Evolutionary conservation across 805 yeast species (phyloP), one percentile per base, ranked within the genome.

Genomic region (Lachancea nothofagi): DNA sequence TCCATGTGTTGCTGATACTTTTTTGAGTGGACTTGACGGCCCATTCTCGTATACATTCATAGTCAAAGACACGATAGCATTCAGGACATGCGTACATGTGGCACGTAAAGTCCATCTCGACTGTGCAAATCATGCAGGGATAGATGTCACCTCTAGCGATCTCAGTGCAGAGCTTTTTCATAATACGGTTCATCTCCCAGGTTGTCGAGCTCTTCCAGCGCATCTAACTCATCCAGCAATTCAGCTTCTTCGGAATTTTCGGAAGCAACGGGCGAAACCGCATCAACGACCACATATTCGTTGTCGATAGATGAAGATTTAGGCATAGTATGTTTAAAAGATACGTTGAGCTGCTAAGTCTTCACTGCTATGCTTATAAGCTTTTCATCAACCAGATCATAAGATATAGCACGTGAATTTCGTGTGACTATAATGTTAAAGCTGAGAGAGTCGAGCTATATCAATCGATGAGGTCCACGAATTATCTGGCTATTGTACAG

Each of bases 11-110:
- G 31, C 71, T 70, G 1, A 61, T 64, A 24, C 76, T 76, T 1
- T 84, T 80, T 5, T 84, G 74, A 2, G 83, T 75, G 4, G 89
- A 89, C 45, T 83, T 70, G 18, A 66, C 59, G 2, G 96, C 90
- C 98, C 98, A 93, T 48, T 81, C 86, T 36, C 74, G 65, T 32
- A 88, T 82, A 65, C 98, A 90, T 10, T 77, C 79, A 32, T 87
- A 67, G 57, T 90, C 96, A 55, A 86, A 90, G 1, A 83, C 95
- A 43, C 97, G 68, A 54, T 65, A 82, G 57, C 98, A 90, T 20
- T 70, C 66, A 6, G 63, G 59, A 58, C 98, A 90, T 5, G 87
- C 73, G 93, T 95, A 93, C 39, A 88, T 69, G 33, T 70, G 64
- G 17, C 88, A 78, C 9, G 67, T 62, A 3, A 75, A 69, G 37